These are phyloP conservation scores for Thielaviopsis populi DNA, from an alignment of 2,329 filamentous ascomycete genomes.

Conservation along the genomic window DNA sequence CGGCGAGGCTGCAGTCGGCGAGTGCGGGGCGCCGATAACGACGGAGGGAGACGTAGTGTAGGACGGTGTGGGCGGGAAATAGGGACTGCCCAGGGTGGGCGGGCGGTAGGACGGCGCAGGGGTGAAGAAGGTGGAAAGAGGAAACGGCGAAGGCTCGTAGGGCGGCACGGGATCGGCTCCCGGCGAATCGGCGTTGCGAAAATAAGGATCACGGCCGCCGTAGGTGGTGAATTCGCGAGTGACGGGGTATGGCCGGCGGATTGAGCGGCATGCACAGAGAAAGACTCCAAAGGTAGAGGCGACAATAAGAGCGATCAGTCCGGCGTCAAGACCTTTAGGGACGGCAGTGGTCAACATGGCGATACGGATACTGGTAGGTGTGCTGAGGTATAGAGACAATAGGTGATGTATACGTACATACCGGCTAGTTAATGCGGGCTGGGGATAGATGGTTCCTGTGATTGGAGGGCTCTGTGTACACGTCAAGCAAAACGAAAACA, in stretches of 20 bases:
- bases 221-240: not conserved
- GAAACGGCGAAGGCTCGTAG: constrained; percentile 12
- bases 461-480: not conserved
- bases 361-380: constrained; percentile 1
- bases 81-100: not conserved
- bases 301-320: constrained; percentile 11
- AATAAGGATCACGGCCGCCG: not conserved
- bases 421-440: not conserved
- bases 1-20: not conserved
- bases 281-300: constrained; percentile 14
- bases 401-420: not conserved
- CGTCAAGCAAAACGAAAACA: constrained; percentile 1
- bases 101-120: not conserved
- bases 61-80: not conserved
- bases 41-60: not conserved
- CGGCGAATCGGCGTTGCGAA: constrained; percentile 9
- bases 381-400: not conserved
- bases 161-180: constrained; percentile 14
- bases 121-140: constrained; percentile 3
- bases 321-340: constrained; percentile 10
- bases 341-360: not conserved
- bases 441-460: not conserved
- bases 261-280: constrained; percentile 11
- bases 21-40: not conserved
- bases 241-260: constrained; percentile 5